phyloP scores from a whole-genome alignment of 2,329 filamentous ascomycete species.

The Ophiobolus disseminans region DNA sequence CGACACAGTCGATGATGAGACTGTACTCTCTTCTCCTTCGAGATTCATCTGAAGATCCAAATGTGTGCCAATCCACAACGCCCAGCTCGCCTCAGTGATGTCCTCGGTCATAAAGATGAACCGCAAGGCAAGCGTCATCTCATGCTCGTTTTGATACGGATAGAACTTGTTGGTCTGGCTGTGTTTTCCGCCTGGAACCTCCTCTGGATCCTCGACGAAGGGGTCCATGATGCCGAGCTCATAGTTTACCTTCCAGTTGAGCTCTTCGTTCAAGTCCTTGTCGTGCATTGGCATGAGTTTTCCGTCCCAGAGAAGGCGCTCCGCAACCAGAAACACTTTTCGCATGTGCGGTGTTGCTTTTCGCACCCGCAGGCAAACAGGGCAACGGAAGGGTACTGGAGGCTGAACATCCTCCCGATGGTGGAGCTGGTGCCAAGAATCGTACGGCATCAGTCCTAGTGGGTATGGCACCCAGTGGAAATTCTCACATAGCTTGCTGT shows the following conservation, averaged over 20 bases:
- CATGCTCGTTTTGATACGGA: constrained; percentile 36
- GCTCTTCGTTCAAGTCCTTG: constrained; percentile 31
- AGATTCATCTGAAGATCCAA: constrained; percentile 13
- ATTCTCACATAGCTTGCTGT: constrained; percentile 26
- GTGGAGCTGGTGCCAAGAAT: constrained; percentile 34
- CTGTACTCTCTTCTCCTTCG: background rate
- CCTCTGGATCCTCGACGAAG: constrained; percentile 25
- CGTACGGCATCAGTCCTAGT: constrained; percentile 29
- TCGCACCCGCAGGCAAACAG: constrained; percentile 18
- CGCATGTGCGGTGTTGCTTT: constrained; percentile 27
- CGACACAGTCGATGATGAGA: no score
- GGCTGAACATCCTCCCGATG: constrained; percentile 8
- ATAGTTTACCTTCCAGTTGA: constrained; percentile 38
- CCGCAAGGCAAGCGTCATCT: constrained; percentile 31
- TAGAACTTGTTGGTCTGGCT: constrained; percentile 27
- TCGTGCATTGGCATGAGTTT: constrained; percentile 18
- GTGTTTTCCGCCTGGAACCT: constrained; percentile 28
- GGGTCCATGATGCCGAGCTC: constrained; percentile 34
- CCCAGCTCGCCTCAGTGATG: constrained; percentile 25
- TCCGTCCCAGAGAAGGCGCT: constrained; percentile 33
- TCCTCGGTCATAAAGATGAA: constrained; percentile 25
- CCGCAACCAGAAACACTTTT: constrained; percentile 40
- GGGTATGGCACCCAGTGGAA: constrained; percentile 37
- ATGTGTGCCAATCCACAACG: constrained; percentile 29
- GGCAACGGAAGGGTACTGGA: constrained; percentile 20